Base-by-base conservation (phyloP, 2,329 filamentous ascomycete genomes). In the Gliomastix tumulicola region DNA sequence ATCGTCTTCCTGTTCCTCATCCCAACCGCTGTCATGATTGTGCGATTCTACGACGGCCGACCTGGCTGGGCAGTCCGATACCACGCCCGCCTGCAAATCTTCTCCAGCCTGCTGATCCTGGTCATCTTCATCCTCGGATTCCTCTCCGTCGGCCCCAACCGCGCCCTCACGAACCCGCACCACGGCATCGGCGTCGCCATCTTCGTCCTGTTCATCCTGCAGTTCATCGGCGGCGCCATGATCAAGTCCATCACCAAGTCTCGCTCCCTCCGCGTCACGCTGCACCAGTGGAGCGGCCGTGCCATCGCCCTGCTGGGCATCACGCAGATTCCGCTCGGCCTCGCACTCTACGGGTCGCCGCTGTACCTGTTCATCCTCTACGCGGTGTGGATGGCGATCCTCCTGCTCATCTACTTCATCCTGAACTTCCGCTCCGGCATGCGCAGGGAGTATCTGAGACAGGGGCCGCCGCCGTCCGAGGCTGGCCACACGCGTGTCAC, bases 321-420 rank as follows among this genome's bases (percentile, higher is more conserved):
- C 45, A 74, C 82, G 4, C 92, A 98, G 55, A 78, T 98, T 10
- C 84, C 92, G 0, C 70, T 98, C 1, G 92, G 92, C 0, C 69
- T 98, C 32, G 89, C 89, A 0, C 69, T 98, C 2, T 98, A 96
- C 51, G 92, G 92, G 6, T 95, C 89, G 21, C 90, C 92, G 6
- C 79, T 83, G 50, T 76, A 74, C 25, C 71, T 89, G 4, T 98
- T 97, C 56, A 79, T 98, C 36, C 67, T 97, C 4, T 98, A 84
- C 52, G 74, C 89, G 0, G 44, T 97, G 1, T 90, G 83, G 69
- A 82, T 84, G 56, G 76, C 78, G 20, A 69, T 84, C 15, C 64
- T 96, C 22, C 47, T 96, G 13, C 50, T 88, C 3, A 45, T 79
- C 12, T 96, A 88, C 59, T 94, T 97, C 49, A 67, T 90, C 38